phyloP scores from a whole-genome alignment of 306 rosid genomes.

The Trifolium repens region DNA sequence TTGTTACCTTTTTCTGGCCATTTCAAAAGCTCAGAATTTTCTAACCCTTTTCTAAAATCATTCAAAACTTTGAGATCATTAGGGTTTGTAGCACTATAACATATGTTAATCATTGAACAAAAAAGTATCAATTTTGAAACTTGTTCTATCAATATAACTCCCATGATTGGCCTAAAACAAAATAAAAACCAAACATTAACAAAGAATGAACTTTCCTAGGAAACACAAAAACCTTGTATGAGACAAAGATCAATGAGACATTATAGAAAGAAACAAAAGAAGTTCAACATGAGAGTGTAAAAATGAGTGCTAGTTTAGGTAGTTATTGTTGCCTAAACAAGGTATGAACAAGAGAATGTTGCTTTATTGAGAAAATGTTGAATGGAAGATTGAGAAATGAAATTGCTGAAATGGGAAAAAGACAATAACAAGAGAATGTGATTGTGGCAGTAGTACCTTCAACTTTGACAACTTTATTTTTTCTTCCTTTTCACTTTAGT shows the following conservation, averaged over 20 bases:
- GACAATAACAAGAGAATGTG: slow-evolving; percentile 30
- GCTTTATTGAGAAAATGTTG: slow-evolving; percentile 36
- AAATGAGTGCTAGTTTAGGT: background rate
- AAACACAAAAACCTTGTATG: slow-evolving; percentile 34
- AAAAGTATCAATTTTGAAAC: slow-evolving; percentile 43
- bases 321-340: slow-evolving; percentile 10
- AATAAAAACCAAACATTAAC: slow-evolving; percentile 8
- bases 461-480: slow-evolving; percentile 22
- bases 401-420: slow-evolving; percentile 32
- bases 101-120: slow-evolving; percentile 42
- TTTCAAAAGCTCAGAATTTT: slow-evolving; percentile 67
- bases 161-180: slow-evolving; percentile 45
- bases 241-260: slow-evolving; percentile 27
- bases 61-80: slow-evolving; percentile 71
- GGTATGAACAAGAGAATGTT: slow-evolving; percentile 19
- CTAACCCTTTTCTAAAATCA: slow-evolving; percentile 70
- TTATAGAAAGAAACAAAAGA: slow-evolving; percentile 30
- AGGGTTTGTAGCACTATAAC: slow-evolving; percentile 58
- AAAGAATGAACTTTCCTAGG: slow-evolving; percentile 34
- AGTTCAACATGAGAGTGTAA: slow-evolving; percentile 32
- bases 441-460: slow-evolving; percentile 24
- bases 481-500: slow-evolving; percentile 5
- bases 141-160: slow-evolving; percentile 30
- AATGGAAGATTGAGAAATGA: slow-evolving; percentile 14
- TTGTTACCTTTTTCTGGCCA: slow-evolving; percentile 68